Evolutionary conservation across 2,329 filamentous ascomycete genomes (phyloP), one percentile per base, ranked within the genome.

Genomic region (Curvularia lunata): DNA sequence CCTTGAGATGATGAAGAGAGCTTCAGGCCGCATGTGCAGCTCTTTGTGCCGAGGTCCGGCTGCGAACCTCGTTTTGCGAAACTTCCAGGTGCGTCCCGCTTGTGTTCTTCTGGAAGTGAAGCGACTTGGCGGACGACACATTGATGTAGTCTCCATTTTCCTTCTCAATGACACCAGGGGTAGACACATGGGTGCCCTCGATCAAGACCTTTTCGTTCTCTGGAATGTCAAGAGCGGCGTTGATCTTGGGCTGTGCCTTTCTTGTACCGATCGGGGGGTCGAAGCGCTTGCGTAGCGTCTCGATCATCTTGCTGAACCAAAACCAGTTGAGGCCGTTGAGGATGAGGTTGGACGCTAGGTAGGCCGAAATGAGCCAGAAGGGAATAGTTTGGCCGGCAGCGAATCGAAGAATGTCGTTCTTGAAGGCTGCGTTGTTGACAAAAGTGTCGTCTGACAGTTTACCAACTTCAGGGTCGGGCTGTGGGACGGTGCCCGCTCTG

Each of bases 261-360:
- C 60, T 62, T 10, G 81, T 83, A 40, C 81, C 81, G 16, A 79
- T 72, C 5, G 81, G 88, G 77, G 82, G 81, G 59, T 86, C 83
- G 71, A 95, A 95, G 25, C 91, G 84, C 80, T 91, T 92, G 58
- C 87, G 83, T 12, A 95, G 86, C 8, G 91, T 90, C 58, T 86
- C 83, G 61, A 96, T 87, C 91, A 96, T 96, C 84, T 91, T 92
- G 70, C 86, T 82, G 74, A 94, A 95, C 91, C 91, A 96, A 78
- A 88, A 91, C 70, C 91, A 87, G 78, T 96, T 96, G 51, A 96
- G 80, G 12, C 84, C 82, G 71, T 92, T 94, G 25, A 96, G 83
- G 0, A 85, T 84, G 19, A 91, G 52, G 74, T 95, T 95, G 70
- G 86, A 87, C 9, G 82, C 82, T 6, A 92, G 76, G 71, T 95